Percentiles rank a stretch among this genome's conserved stretches.
Evolutionary conservation across 495 filamentous ascomycete genomes (phyloP).

Genomic region (Hyaloscypha finlandica): DNA sequence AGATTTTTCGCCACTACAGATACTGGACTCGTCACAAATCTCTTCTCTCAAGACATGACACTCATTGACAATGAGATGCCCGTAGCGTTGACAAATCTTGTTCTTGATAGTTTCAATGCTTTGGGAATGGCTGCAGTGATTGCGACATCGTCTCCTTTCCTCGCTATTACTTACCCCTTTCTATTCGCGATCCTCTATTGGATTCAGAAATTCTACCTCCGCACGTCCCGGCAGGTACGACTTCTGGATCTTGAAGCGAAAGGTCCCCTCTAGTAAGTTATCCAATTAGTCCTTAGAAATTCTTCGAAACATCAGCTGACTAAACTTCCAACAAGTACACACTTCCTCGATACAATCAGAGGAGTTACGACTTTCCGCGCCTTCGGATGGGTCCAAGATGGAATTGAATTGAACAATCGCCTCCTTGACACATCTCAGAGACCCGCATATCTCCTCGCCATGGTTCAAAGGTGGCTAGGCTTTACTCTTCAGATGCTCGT

Average conservation of each 20-base stretch:
- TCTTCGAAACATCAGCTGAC: no score
- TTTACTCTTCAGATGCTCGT: conserved; percentile 44
- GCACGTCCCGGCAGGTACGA: conserved; percentile 59
- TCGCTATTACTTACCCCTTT: not conserved
- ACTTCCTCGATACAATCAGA: conserved; percentile 45
- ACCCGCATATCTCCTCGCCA: conserved; percentile 48
- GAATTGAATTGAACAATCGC: conserved; percentile 9
- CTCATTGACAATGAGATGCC: not conserved
- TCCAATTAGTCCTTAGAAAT: no score
- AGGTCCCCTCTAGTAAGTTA: conserved; percentile 39
- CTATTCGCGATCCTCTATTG: conserved; percentile 13
- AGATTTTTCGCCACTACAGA: not conserved
- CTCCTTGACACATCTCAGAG: conserved; percentile 43
- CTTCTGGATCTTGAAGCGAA: conserved; percentile 58
- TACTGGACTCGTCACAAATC: not conserved
- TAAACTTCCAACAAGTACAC: conserved; percentile 29
- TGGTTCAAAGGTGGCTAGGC: conserved; percentile 47
- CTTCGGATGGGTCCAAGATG: conserved; percentile 39
- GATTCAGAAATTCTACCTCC: conserved; percentile 50
- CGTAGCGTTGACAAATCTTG: not conserved
- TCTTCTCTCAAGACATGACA: not conserved
- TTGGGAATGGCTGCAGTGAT: conserved; percentile 21
- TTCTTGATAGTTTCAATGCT: conserved; percentile 34
- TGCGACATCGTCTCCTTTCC: conserved; percentile 4
- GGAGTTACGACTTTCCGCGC: conserved; percentile 46